phyloP scores from a whole-genome alignment of 495 filamentous ascomycete genomes.

The Bacidia gigantensis region DNA sequence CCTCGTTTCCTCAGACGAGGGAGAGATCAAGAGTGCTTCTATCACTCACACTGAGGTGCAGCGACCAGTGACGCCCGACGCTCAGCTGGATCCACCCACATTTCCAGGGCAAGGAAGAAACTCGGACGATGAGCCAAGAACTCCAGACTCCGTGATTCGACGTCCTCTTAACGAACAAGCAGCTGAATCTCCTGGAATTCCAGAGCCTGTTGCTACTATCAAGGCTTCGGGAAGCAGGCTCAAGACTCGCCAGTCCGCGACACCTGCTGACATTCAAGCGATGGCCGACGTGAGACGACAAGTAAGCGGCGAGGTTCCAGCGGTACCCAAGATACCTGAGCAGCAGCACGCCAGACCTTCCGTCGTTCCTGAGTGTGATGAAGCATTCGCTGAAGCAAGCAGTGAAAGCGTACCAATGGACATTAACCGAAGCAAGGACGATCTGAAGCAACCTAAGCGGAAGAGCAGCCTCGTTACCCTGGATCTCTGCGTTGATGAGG shows the following conservation, averaged over 20 bases:
- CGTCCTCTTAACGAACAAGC: constrained; percentile 42
- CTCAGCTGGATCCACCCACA: constrained; percentile 34
- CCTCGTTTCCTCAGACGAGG: neutral
- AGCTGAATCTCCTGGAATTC: constrained; percentile 46
- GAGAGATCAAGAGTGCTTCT: neutral
- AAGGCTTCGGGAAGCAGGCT: constrained; percentile 75
- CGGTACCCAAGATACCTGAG: constrained; percentile 48
- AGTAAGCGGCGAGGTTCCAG: constrained; percentile 52
- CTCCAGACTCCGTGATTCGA: constrained; percentile 88
- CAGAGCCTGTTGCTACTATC: constrained; percentile 79
- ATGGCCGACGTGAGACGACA: constrained; percentile 82
- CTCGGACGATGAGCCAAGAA: constrained; percentile 54
- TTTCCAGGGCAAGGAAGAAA: constrained; percentile 31
- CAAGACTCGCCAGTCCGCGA: constrained; percentile 79
- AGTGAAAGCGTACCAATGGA: constrained; percentile 4
- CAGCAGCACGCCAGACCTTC: constrained; percentile 38
- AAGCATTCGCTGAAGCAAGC: constrained; percentile 16
- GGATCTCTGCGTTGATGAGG: constrained; percentile 50
- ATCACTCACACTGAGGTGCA: constrained; percentile 25
- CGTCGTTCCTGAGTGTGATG: constrained; percentile 26
- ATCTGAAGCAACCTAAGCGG: constrained; percentile 26
- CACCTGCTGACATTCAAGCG: constrained; percentile 66
- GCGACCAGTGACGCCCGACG: constrained; percentile 53
- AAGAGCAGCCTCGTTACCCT: constrained; percentile 44
- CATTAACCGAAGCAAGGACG: constrained; percentile 8